phyloP scores from a whole-genome alignment of 2,329 filamentous ascomycete genomes.

The Colletotrichum abscissum region DNA sequence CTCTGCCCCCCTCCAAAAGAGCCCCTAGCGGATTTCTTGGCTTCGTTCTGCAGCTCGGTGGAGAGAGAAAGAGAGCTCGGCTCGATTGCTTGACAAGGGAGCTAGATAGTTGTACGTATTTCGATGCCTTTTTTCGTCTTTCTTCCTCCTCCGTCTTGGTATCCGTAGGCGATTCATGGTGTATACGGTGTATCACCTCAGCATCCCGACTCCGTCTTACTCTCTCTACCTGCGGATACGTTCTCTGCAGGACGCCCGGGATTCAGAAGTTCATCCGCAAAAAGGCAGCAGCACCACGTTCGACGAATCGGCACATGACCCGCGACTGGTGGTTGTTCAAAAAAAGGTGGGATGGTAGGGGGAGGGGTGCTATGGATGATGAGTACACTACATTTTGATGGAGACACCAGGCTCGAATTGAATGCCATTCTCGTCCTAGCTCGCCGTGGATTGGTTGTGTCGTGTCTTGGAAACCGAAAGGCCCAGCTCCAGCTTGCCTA shows the following conservation, averaged over 20 bases:
- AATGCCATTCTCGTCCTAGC: constrained; percentile 19
- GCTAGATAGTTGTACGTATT: not conserved
- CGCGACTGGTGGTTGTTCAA: not conserved
- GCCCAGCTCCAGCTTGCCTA: not conserved
- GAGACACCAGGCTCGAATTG: constrained; percentile 10
- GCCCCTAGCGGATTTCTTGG: not conserved
- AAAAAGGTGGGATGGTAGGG: not conserved
- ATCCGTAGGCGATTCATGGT: no score
- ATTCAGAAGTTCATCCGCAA: not conserved
- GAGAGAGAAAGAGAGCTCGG: not conserved
- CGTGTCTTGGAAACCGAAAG: not conserved
- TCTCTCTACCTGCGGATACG: not conserved
- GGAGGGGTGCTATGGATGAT: constrained; percentile 14
- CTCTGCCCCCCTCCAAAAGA: not conserved
- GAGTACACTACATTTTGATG: not conserved
- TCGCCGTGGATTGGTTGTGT: not conserved
- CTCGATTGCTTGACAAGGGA: constrained; percentile 11
- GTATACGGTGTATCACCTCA: not conserved
- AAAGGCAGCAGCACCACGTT: not conserved
- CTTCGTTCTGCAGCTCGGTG: constrained; percentile 2
- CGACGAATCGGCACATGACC: not conserved
- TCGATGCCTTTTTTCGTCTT: no score
- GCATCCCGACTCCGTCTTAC: not conserved
- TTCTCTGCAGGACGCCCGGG: not conserved
- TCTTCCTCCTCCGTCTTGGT: no score